Base-by-base conservation (phyloP, 75 land plant species). In the Picea sitchensis region DNA sequence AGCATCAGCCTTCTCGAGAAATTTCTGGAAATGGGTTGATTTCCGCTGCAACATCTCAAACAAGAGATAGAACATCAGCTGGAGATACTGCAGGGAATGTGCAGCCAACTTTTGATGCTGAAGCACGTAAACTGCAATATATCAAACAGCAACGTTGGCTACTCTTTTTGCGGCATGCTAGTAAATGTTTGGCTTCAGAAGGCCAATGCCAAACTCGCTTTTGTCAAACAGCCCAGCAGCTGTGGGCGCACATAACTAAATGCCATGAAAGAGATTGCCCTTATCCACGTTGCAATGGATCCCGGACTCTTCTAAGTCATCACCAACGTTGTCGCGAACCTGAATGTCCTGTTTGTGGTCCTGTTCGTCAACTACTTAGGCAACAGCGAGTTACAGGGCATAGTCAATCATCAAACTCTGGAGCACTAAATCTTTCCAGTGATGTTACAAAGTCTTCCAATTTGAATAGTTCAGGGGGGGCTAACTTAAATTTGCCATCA, bases 341-440 rank as follows among this genome's bases (percentile, higher is more conserved):
- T 56, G 67, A 65, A 72, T 98, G 99, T 73, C 98, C 96, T 79
- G 96, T 98, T 65, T 98, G 99, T 84, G 83, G 83, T 64, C 98
- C 93, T 79, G 96, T 91, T 31, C 90, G 80, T 15, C 79, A 86
- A 6, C 82, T 58, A 68, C 23, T 87, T n/a, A 18, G 34, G 2
- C 12, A 34, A 75, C 76, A 76, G 13, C 54, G 65, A 13, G 78
- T 63, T 21, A 85, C 61, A 17, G 76, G 58, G 2, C 14, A 47
- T 61, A 38, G 59, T 57, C 79, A 59, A 14, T 65, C 59, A n/a
- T 14, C 73, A 9, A 72, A 62, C 14, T 58, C 72, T 81, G 75
- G 23, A 56, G 47, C 71, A 78, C 58, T 64, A 5, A 64, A 59
- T 78, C 59, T 58, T 44, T 31, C 54, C 2, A 71, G 47, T 85